phyloP scores from a whole-genome alignment of 1,284 basidiomycete species.

The Ceratobasidium sp. region DNA sequence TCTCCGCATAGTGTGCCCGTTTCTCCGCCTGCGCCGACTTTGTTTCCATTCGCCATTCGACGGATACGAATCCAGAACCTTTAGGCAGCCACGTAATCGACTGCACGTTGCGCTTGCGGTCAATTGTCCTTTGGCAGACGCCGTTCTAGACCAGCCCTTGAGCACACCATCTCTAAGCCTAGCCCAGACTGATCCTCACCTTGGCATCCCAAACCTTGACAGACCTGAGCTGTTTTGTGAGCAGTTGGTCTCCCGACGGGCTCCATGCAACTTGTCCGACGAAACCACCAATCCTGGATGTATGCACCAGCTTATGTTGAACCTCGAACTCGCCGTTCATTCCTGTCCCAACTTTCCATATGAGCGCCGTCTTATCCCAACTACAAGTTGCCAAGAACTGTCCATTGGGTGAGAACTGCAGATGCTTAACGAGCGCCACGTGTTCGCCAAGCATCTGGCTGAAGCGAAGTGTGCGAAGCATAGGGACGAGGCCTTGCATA shows the following conservation, averaged over 20 bases:
- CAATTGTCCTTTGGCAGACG: conserved; percentile 78
- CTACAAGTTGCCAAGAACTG: conserved; percentile 32
- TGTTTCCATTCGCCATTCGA: conserved; percentile 40
- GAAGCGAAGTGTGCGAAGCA: conserved; percentile 25
- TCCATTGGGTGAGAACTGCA: conserved; percentile 44
- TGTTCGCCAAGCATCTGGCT: conserved; percentile 22
- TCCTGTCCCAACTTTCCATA: conserved; percentile 30
- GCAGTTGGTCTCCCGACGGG: conserved; percentile 23
- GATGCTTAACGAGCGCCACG: conserved; percentile 31
- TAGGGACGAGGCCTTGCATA: conserved; percentile 16
- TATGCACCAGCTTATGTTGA: conserved; percentile 21
- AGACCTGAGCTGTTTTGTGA: conserved; percentile 29
- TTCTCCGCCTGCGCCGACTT: conserved; percentile 19
- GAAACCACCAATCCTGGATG: conserved; percentile 21
- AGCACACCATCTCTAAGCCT: neutral
- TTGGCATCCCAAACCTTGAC: conserved; percentile 37
- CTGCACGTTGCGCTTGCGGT: conserved; percentile 69
- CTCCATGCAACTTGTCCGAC: conserved; percentile 41
- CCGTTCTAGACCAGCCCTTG: conserved; percentile 67
- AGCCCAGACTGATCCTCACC: neutral
- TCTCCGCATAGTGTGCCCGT: conserved; percentile 23
- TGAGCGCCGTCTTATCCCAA: conserved; percentile 35
- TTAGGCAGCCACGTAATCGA: conserved; percentile 78
- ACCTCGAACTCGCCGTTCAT: conserved; percentile 1
- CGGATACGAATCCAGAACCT: conserved; percentile 63